Percentiles rank a stretch among this genome's conserved stretches.
These are phyloP conservation scores for Xylaria nigripes DNA, from an alignment of 495 filamentous ascomycete species.

Conservation along the genomic window DNA sequence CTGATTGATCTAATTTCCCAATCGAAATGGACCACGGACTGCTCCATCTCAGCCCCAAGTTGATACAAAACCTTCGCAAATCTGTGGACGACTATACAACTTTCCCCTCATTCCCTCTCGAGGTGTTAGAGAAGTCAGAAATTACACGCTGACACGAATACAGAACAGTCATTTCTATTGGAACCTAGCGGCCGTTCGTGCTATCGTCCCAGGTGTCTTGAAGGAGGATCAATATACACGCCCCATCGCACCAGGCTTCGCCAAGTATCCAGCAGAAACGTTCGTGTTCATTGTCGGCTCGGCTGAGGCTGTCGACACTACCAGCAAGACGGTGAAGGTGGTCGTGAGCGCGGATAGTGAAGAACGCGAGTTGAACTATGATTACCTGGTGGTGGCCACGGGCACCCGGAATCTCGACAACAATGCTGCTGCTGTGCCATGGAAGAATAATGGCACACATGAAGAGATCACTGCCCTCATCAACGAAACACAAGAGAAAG, in stretches of 20 bases:
- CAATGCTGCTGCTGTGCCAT: conserved; percentile 23
- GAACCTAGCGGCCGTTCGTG: conserved; percentile 48
- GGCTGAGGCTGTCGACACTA: conserved; percentile 29
- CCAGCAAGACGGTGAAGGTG: conserved; percentile 22
- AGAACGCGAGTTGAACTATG: conserved; percentile 23
- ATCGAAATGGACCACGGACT: neutral
- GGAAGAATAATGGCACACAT: conserved; percentile 36
- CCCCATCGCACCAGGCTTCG: conserved; percentile 32
- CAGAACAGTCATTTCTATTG: conserved; percentile 50
- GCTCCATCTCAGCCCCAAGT: neutral
- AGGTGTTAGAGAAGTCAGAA: neutral
- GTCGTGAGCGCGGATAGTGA: conserved; percentile 7
- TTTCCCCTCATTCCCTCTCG: neutral
- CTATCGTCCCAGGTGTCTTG: conserved; percentile 41
- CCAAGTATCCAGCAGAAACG: conserved; percentile 29
- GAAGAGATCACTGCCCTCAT: conserved; percentile 26
- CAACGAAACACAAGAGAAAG: conserved; percentile 19
- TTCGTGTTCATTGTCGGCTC: conserved; percentile 38
- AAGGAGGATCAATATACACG: conserved; percentile 41
- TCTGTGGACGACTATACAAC: no score
- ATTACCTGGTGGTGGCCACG: conserved; percentile 28
- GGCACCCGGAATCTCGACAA: conserved; percentile 21
- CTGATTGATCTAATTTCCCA: neutral
- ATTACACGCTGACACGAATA: conserved; percentile 14
- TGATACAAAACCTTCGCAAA: no score